Evolutionary conservation across 2,329 filamentous ascomycete species (phyloP).

Genomic region (Conoideocrella luteorostrata): DNA sequence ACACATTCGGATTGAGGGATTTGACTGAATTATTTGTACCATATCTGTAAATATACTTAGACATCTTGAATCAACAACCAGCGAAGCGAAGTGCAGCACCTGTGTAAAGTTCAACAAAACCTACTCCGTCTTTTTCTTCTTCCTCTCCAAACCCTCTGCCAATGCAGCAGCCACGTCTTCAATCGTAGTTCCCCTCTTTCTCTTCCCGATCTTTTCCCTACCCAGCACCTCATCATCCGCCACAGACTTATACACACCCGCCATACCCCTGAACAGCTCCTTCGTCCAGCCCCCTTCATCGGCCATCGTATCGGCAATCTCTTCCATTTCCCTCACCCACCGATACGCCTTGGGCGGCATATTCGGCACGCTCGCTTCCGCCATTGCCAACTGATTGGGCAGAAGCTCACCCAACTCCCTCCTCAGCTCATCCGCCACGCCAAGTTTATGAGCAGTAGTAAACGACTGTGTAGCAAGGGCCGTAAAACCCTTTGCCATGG

Average conservation of each 20-base stretch:
- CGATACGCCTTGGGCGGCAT: constrained; percentile 73
- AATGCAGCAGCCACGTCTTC: constrained; percentile 50
- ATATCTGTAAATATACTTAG: too few relatives aligned
- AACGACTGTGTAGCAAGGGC: constrained; percentile 66
- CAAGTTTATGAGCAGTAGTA: constrained; percentile 58
- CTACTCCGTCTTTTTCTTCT: constrained; percentile 30
- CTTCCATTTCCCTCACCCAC: constrained; percentile 72
- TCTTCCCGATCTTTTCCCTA: constrained; percentile 48
- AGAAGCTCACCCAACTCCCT: constrained; percentile 45
- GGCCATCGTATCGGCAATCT: constrained; percentile 61
- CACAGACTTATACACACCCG: constrained; percentile 54
- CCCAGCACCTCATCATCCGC: constrained; percentile 57
- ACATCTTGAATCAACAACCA: too few relatives aligned
- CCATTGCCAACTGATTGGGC: constrained; percentile 39
- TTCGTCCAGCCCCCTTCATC: constrained; percentile 57
- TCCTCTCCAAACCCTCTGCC: constrained; percentile 39
- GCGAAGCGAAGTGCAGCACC: background rate
- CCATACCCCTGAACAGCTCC: constrained; percentile 52
- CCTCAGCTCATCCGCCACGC: constrained; percentile 54
- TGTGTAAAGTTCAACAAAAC: background rate
- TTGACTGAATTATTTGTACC: background rate
- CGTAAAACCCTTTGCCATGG: constrained; percentile 56
- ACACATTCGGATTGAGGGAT: background rate
- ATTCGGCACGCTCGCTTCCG: constrained; percentile 43
- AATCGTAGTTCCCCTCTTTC: constrained; percentile 48